These are phyloP conservation scores for Leccinum fallax DNA, from an alignment of 1,284 basidiomycete genomes.

Conservation along the genomic window DNA sequence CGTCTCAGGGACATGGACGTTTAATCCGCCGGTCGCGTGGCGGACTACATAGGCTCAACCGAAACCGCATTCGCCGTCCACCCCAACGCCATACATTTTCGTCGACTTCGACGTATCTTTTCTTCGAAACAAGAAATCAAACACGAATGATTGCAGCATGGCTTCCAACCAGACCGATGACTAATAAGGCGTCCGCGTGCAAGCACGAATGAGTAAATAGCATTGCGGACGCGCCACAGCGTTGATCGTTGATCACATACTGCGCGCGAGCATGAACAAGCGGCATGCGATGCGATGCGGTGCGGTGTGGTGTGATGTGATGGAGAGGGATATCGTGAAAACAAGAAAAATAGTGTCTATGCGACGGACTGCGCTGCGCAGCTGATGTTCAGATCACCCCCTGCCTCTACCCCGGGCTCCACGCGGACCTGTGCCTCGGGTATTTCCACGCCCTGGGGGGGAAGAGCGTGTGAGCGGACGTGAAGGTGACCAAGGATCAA, in stretches of 20 bases:
- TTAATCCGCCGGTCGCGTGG: neutral
- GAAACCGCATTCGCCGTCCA: neutral
- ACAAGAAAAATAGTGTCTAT: neutral
- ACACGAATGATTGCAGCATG: neutral
- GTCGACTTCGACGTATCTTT: neutral
- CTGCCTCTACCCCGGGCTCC: constrained; percentile 37
- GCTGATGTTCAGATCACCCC: constrained; percentile 20
- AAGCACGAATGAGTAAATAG: constrained; percentile 8
- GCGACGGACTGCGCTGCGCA: neutral
- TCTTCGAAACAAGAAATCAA: neutral
- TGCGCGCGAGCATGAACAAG: neutral
- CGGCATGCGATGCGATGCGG: neutral
- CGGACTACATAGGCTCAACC: neutral
- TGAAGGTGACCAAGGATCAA: neutral
- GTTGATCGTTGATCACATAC: neutral
- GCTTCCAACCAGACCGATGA: neutral
- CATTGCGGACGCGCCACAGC: neutral
- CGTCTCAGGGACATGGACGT: neutral
- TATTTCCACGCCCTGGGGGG: constrained; percentile 29
- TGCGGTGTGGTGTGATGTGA: neutral
- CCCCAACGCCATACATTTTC: neutral
- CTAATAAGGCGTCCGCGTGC: neutral
- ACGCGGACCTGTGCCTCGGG: constrained; percentile 32
- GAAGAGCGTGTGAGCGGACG: neutral
- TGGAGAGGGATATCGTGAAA: constrained; percentile 17